Evolutionary conservation across 2,329 filamentous ascomycete genomes (phyloP).

Genomic region (Sporothrix sp.): DNA sequence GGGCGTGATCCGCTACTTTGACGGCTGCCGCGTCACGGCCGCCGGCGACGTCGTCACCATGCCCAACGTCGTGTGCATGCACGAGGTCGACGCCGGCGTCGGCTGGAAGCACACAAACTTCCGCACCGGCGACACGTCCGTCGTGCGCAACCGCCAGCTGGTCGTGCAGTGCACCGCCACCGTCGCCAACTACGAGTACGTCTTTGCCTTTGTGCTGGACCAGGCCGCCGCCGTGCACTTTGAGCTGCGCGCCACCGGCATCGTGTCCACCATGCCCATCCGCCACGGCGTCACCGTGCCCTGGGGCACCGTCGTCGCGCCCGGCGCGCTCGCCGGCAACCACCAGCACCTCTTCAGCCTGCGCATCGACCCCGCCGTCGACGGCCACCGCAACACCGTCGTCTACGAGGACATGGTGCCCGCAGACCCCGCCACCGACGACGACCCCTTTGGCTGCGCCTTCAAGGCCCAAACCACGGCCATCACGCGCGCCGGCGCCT

Average conservation of each 20-base stretch:
- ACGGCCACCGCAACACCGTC: conserved; percentile 34
- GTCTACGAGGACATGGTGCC: conserved; percentile 31
- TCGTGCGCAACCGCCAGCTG: conserved; percentile 50
- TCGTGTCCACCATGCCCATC: conserved; percentile 44
- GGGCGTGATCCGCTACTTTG: conserved; percentile 55
- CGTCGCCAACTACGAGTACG: conserved; percentile 60
- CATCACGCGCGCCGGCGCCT: conserved; percentile 33
- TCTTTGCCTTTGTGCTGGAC: conserved; percentile 46
- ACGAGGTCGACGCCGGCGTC: conserved; percentile 63
- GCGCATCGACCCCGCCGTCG: conserved; percentile 53
- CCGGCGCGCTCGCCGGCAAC: conserved; percentile 56
- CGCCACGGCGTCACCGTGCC: conserved; percentile 44
- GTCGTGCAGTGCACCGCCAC: conserved; percentile 62
- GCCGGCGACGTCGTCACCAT: conserved; percentile 40
- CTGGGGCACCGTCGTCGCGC: conserved; percentile 54
- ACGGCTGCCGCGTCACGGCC: conserved; percentile 41
- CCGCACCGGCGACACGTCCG: conserved; percentile 51
- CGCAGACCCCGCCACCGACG: conserved; percentile 30
- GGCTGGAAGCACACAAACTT: conserved; percentile 64
- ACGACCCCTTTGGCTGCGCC: conserved; percentile 44
- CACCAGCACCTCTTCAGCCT: conserved; percentile 62
- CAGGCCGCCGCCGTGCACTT: conserved; percentile 51
- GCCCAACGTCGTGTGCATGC: conserved; percentile 53
- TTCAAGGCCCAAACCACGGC: conserved; percentile 33
- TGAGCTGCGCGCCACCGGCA: conserved; percentile 56